These are phyloP conservation scores for Brasenia schreberi DNA, from an alignment of 164 flowering plant species.

Conservation along the genomic window DNA sequence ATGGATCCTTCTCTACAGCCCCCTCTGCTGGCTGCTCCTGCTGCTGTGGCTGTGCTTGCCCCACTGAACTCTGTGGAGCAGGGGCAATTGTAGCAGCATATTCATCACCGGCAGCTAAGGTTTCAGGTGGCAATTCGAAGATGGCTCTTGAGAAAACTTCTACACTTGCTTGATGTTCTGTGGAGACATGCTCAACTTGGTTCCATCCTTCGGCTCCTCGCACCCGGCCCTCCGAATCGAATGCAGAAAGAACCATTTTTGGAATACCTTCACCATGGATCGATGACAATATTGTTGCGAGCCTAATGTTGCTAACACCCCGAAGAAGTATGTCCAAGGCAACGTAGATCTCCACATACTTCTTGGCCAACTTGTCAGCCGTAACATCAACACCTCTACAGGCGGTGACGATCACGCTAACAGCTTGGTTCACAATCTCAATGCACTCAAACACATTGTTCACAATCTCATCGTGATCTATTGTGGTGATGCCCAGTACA, in stretches of 20 bases:
- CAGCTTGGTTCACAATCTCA: constrained; percentile 80
- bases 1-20: constrained; percentile 57
- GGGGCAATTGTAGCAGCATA: constrained; percentile 38
- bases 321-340: constrained; percentile 76
- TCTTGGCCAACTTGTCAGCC: constrained; percentile 71
- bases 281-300: constrained; percentile 69
- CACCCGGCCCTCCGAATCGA: constrained; percentile 68
- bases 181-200: constrained; percentile 30
- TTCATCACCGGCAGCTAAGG: constrained; percentile 83
- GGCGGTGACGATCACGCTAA: constrained; percentile 76
- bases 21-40: constrained; percentile 22
- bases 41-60: constrained; percentile 22
- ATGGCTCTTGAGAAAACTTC: constrained; percentile 44
- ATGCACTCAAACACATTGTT: constrained; percentile 91
- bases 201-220: constrained; percentile 81
- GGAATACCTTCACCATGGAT: constrained; percentile 91
- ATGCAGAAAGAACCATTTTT: constrained; percentile 81
- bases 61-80: constrained; percentile 8
- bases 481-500: constrained; percentile 75
- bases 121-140: constrained; percentile 78
- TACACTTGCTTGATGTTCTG: constrained; percentile 45
- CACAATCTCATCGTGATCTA: constrained; percentile 36
- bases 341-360: constrained; percentile 85
- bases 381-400: constrained; percentile 97
- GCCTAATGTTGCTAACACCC: constrained; percentile 72